A percentile compares a stretch with the other conserved stretches of the same genome.
Evolutionary conservation across 1,139 yeast genomes (phyloP).

Genomic region (Saccharomyces hybrid): DNA sequence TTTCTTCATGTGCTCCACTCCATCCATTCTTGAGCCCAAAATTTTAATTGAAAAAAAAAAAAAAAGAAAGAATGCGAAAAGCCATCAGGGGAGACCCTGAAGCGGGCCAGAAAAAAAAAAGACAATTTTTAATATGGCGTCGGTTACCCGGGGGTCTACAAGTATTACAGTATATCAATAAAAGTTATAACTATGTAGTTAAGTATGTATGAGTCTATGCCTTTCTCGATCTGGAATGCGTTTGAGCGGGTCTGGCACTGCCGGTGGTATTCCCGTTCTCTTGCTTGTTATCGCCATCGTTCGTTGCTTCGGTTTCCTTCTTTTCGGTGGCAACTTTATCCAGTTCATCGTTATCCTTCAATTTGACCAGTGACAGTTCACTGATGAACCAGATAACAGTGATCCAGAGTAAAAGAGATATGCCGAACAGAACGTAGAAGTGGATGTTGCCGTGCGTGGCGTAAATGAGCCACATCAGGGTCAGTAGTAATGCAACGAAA

Average conservation of each 20-base stretch:
- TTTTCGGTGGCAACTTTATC: constrained; percentile 17
- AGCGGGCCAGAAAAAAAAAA: background rate
- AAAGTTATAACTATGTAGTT: background rate
- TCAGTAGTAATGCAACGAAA: constrained; percentile 45
- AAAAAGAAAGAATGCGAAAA: background rate
- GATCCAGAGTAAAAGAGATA: constrained; percentile 67
- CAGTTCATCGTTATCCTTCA: constrained; percentile 37
- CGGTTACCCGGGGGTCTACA: background rate
- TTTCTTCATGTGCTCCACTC: background rate
- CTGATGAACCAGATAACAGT: constrained; percentile 80
- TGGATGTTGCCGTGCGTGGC: constrained; percentile 63
- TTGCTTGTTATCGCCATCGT: constrained; percentile 7
- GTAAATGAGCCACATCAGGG: constrained; percentile 52
- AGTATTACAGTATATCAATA: background rate
- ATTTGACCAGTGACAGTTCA: constrained; percentile 54
- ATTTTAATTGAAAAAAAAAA: background rate
- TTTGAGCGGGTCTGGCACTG: constrained; percentile 6
- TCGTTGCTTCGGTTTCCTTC: background rate
- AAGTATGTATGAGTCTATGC: constrained; percentile 5
- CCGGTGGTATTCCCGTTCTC: constrained; percentile 7
- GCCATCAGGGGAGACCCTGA: background rate
- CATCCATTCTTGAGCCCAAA: background rate
- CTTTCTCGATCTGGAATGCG: constrained; percentile 13
- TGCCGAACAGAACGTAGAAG: constrained; percentile 61
- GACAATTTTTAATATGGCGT: too few species aligned